Evolutionary conservation across 768 basidiomycete genomes (phyloP).

Genomic region (Tulasnella sp.): DNA sequence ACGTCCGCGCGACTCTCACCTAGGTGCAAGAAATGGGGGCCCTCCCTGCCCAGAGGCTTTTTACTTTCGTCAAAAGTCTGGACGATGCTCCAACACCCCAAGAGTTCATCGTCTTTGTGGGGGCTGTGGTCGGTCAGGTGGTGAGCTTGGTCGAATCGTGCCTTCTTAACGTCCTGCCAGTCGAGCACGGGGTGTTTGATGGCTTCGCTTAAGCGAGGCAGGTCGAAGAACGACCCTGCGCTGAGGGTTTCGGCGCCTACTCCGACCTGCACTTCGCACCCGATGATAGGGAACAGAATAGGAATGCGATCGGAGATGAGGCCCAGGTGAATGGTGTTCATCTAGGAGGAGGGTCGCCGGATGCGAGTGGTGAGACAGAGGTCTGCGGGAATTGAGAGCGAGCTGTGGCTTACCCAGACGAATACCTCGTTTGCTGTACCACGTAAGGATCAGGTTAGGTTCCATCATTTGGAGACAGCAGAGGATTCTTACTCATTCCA

Average conservation of each 20-base stretch:
- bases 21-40: not conserved
- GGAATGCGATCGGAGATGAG: constrained; percentile 55
- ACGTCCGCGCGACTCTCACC: not conserved
- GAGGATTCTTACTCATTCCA: not conserved
- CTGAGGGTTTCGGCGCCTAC: constrained; percentile 33
- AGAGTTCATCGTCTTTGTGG: not conserved
- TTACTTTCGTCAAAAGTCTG: not conserved
- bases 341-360: not conserved
- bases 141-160: not conserved
- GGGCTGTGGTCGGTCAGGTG: not conserved
- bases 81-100: constrained; percentile 24
- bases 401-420: not conserved
- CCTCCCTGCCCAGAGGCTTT: not conserved
- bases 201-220: constrained; percentile 48
- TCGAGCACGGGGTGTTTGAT: constrained; percentile 54
- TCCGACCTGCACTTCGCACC: constrained; percentile 31
- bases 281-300: constrained; percentile 55
- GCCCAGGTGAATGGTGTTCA: constrained; percentile 57
- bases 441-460: not conserved
- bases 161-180: constrained; percentile 60
- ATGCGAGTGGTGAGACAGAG: not conserved
- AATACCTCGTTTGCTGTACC: not conserved
- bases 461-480: not conserved
- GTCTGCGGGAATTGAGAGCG: not conserved
- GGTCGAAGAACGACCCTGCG: constrained; percentile 48